Evolutionary conservation across 1,284 basidiomycete species (phyloP), one percentile per base, ranked within the genome.

Genomic region (Schizopora paradoxa): DNA sequence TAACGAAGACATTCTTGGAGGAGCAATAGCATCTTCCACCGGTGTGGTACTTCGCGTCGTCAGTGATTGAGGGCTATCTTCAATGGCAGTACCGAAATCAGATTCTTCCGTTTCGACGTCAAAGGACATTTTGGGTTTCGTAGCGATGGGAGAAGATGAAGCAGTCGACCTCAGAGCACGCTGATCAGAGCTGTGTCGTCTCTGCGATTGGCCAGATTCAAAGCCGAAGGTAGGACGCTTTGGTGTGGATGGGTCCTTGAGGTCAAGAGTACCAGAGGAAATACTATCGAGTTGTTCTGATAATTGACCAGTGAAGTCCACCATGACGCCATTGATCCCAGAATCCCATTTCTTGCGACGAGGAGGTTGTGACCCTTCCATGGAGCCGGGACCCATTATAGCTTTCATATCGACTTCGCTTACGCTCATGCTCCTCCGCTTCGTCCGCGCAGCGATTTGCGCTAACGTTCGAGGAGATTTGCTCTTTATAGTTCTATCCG

Each of bases 351-450:
- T 60, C 43, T 65, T 66, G 11, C 47, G 44, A 16, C 58, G 54
- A 14, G 56, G 26, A 19, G 62, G 61, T 4, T 59, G 60, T 39
- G 67, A 63, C 3, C 66, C 62, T 22, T 69, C 65, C 21, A 59
- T 61, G 13, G 64, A 54, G 5, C 63, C 57, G 37, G 62, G 53
- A 6, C 63, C 48, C 51, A 69, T 66, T 3, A 66, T 59, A 51
- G 72, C 74, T 59, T 77, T 73, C 36, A 77, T 56, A 45, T 86
- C 85, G 6, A 73, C 70, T 56, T 86, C 80, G 42, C 81, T 74
- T 33, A 86, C 77, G 54, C 84, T 86, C 76, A 83, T 79, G 59
- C 85, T 88, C 52, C 86, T 68, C 55, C 83, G 74, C 55, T 80
- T 83, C 51, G 61, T 66, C 35, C 70, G 65, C 21, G 54, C 54